phyloP scores from a whole-genome alignment of 1,284 basidiomycete genomes.

The Peniophora sp. region DNA sequence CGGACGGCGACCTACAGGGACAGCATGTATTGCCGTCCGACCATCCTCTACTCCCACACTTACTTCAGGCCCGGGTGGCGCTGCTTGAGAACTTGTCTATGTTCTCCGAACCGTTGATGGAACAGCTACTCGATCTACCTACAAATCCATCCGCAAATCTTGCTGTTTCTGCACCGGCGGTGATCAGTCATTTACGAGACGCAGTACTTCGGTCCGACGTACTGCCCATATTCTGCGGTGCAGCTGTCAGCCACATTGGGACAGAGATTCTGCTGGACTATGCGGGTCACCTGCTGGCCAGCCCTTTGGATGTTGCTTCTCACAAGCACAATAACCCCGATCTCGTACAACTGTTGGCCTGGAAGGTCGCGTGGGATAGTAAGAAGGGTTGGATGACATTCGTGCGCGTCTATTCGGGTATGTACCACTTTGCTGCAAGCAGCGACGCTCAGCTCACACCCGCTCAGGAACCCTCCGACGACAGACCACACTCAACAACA shows the following conservation, averaged over 20 bases:
- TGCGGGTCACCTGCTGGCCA: slow-evolving; percentile 73
- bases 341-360: slow-evolving; percentile 64
- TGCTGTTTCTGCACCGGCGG: slow-evolving; percentile 35
- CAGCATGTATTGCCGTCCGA: slow-evolving; percentile 37
- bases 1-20: slow-evolving; percentile 32
- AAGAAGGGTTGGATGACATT: slow-evolving; percentile 88
- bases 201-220: slow-evolving; percentile 62
- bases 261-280: slow-evolving; percentile 80
- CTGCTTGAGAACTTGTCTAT: slow-evolving; percentile 75
- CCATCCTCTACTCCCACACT: slow-evolving; percentile 61
- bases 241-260: slow-evolving; percentile 76
- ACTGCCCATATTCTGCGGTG: slow-evolving; percentile 78
- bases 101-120: slow-evolving; percentile 74
- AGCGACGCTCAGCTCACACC: slow-evolving; percentile 4
- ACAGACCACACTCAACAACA: slow-evolving; percentile 59
- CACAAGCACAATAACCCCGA: slow-evolving; percentile 34
- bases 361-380: slow-evolving; percentile 87
- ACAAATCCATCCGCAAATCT: slow-evolving; percentile 57
- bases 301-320: slow-evolving; percentile 57
- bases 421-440: not conserved
- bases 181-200: slow-evolving; percentile 59
- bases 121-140: slow-evolving; percentile 53
- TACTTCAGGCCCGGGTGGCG: slow-evolving; percentile 58
- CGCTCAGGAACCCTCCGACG: slow-evolving; percentile 56
- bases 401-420: slow-evolving; percentile 82